Base-by-base conservation (phyloP, 768 basidiomycete species). In the Pisolithus tinctorius region DNA sequence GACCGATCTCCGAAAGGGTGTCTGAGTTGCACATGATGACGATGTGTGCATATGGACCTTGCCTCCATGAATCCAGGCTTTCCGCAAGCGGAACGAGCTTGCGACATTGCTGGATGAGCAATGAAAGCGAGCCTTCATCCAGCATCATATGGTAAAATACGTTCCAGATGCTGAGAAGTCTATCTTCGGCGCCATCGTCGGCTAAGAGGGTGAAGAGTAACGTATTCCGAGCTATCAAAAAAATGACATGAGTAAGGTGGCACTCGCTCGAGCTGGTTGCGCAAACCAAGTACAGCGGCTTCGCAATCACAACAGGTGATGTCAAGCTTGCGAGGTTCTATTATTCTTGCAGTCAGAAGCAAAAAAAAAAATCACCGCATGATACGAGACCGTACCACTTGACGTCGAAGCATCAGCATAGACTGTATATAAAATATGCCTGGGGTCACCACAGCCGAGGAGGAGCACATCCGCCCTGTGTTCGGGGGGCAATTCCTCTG, bases 381-480 rank as follows among this genome's bases (percentile, higher is more conserved):
- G 26, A 2, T 13, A 10, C 10, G 26, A 43, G 16, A 43, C 16
- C 41, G 16, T 46, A 27, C 34, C 29, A 17, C 36, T 36, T 31
- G 17, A 3, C 36, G 16, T 16, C 45, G 11, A 23, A 25, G 11
- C 25, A 38, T 50, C 38, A n/a, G 49, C 20, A 46, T 54, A 66
- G 6, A 75, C 51, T 1, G 77, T 78, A 58, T 73, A 76, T 9
- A 80, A 52, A 7, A 80, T 69, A 48, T 69, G 75, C 40, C 77
- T 63, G 6, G 73, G 71, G 56, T 80, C 79, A 11, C 78, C 79
- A 53, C 78, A 80, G 26, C 74, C 79, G 34, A 80, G 68, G 8
- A 78, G 67, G 6, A 81, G 68, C 20, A 78, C 59, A 17, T 70
- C 60, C 5, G 73, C 75, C 16, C 61, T 47, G 39, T 69, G 56